Conservation (phyloP, 768 basidiomycete genomes). For the Boletus barrowsii region DNA sequence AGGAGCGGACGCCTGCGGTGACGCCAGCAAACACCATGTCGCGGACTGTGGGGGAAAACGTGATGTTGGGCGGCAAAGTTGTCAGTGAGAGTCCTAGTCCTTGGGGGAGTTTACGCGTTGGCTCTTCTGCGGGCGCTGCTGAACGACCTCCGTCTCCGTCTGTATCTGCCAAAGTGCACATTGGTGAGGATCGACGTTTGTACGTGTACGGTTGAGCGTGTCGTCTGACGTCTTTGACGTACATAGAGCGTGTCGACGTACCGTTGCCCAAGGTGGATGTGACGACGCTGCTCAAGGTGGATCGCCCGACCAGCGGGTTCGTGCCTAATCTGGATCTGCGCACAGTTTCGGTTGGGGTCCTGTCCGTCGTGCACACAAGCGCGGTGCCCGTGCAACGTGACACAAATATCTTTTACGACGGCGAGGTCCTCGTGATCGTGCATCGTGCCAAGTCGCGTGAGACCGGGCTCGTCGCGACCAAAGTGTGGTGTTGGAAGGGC, state of each 20-base stretch:
- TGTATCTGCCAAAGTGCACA: slow-evolving; percentile 24
- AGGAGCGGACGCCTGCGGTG: slow-evolving; percentile 59
- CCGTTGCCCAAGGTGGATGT: slow-evolving; percentile 46
- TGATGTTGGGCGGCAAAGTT: slow-evolving; percentile 3
- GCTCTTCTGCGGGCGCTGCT: neutral
- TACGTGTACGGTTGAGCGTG: neutral
- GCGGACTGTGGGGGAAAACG: slow-evolving; percentile 20
- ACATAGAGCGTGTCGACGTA: slow-evolving; percentile 39
- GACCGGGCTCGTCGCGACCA: slow-evolving; percentile 64
- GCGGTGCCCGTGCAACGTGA: slow-evolving; percentile 45
- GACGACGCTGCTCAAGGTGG: slow-evolving; percentile 23
- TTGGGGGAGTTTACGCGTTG: slow-evolving; percentile 7
- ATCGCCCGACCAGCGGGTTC: slow-evolving; percentile 24
- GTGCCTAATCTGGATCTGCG: slow-evolving; percentile 35
- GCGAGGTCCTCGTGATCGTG: slow-evolving; percentile 65
- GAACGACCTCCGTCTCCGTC: neutral
- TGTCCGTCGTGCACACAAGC: slow-evolving; percentile 53
- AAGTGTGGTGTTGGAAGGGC: slow-evolving; percentile 78
- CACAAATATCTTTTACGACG: slow-evolving; percentile 64
- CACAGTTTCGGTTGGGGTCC: slow-evolving; percentile 73
- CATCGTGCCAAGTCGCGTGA: slow-evolving; percentile 64
- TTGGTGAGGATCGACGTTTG: slow-evolving; percentile 27
- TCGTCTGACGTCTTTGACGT: slow-evolving; percentile 1
- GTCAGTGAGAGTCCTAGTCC: slow-evolving; percentile 8
- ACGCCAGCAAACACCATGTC: slow-evolving; percentile 56